phyloP scores from a whole-genome alignment of 768 basidiomycete species.

The Russula vinacea region DNA sequence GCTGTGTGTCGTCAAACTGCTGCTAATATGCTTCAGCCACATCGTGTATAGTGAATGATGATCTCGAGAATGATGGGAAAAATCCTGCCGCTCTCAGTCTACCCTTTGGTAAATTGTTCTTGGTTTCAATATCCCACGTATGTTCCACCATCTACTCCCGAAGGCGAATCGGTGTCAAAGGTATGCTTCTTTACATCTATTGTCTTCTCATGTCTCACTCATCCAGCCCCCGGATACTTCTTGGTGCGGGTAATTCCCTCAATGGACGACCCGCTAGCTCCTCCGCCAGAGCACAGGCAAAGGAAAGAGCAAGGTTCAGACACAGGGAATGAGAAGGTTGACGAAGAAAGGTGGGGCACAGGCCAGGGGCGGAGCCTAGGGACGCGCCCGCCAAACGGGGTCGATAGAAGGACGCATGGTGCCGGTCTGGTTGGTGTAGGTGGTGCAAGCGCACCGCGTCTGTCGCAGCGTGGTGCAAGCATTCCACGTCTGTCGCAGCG shows the following conservation, averaged over 20 bases:
- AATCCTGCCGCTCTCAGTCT: slow-evolving; percentile 89
- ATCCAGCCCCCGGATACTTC: slow-evolving; percentile 41
- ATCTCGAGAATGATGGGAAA: slow-evolving; percentile 66
- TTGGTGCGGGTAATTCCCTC: slow-evolving; percentile 66
- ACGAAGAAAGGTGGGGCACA: slow-evolving; percentile 34
- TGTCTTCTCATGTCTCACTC: not conserved
- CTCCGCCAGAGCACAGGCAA: slow-evolving; percentile 47
- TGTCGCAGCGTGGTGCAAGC: too few relatives aligned
- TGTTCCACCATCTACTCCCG: slow-evolving; percentile 43
- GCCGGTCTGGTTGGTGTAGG: slow-evolving; percentile 47
- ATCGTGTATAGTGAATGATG: slow-evolving; percentile 80
- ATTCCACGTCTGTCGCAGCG: too few relatives aligned
- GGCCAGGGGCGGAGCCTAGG: slow-evolving; percentile 44
- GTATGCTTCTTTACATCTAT: slow-evolving; percentile 23
- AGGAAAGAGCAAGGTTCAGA: slow-evolving; percentile 42
- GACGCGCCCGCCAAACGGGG: slow-evolving; percentile 44
- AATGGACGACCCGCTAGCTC: slow-evolving; percentile 47
- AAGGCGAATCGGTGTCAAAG: slow-evolving; percentile 20
- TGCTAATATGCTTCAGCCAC: slow-evolving; percentile 52
- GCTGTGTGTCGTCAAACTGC: slow-evolving; percentile 18
- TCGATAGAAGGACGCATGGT: slow-evolving; percentile 37
- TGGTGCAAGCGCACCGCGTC: too few relatives aligned
- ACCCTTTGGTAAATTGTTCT: slow-evolving; percentile 93
- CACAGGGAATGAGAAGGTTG: slow-evolving; percentile 27
- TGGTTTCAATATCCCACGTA: slow-evolving; percentile 82